phyloP scores from a whole-genome alignment of 2,329 filamentous ascomycete species.

The Epicoccum sorghinum region DNA sequence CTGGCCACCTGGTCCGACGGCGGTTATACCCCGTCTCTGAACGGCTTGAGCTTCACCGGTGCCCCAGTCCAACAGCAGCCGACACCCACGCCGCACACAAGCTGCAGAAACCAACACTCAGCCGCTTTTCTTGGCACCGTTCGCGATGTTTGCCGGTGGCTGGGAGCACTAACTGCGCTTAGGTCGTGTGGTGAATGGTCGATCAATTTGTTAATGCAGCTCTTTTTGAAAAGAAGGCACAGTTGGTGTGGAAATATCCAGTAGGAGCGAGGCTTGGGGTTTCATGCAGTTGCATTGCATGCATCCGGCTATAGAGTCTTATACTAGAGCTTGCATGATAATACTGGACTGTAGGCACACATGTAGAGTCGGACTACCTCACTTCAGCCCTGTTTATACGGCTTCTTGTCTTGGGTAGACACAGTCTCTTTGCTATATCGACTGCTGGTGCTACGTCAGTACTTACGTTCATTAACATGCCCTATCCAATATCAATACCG shows the following conservation, averaged over 20 bases:
- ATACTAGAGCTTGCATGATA: slow-evolving; percentile 23
- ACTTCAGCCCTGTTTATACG: slow-evolving; percentile 10
- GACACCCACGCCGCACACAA: slow-evolving; percentile 29
- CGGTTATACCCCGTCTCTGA: slow-evolving; percentile 35
- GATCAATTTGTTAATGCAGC: slow-evolving; percentile 24
- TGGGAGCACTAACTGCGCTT: slow-evolving; percentile 29
- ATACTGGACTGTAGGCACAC: slow-evolving; percentile 21
- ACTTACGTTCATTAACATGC: slow-evolving; percentile 20
- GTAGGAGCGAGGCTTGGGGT: slow-evolving; percentile 30
- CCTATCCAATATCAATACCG: slow-evolving; percentile 22
- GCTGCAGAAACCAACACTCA: slow-evolving; percentile 30
- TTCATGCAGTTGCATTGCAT: slow-evolving; percentile 28
- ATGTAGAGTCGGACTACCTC: slow-evolving; percentile 16
- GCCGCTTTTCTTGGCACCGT: slow-evolving; percentile 34
- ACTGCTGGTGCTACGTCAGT: slow-evolving; percentile 1
- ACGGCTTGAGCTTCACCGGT: slow-evolving; percentile 30
- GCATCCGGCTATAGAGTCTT: slow-evolving; percentile 14
- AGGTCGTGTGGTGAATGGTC: slow-evolving; percentile 34
- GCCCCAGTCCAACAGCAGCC: slow-evolving; percentile 27
- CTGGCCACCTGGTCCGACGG: slow-evolving; percentile 29
- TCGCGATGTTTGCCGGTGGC: slow-evolving; percentile 22
- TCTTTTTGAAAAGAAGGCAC: slow-evolving; percentile 27
- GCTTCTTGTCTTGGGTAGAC: slow-evolving; percentile 4
- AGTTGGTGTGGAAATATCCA: slow-evolving; percentile 31
- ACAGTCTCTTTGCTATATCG: not conserved